These are phyloP conservation scores for Scutellaria baicalensis DNA, from an alignment of 257 asterid species.

Conservation along the genomic window DNA sequence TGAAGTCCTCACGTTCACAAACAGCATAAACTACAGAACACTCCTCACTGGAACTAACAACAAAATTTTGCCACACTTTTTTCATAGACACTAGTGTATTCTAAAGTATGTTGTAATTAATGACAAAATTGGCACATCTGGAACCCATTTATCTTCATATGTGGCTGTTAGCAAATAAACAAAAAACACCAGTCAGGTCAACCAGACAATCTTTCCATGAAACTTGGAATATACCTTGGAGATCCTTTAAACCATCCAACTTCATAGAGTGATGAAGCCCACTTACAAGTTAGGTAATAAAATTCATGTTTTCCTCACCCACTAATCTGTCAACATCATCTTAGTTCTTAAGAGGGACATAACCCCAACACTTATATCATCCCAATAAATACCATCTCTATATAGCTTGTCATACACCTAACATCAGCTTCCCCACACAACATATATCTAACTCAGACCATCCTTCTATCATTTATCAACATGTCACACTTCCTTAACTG, in stretches of 20 bases:
- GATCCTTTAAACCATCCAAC: slow-evolving; percentile 35
- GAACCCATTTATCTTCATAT: slow-evolving; percentile 14
- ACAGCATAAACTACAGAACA: background rate
- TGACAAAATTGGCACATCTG: slow-evolving; percentile 9
- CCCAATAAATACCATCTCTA: background rate
- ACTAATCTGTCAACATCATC: slow-evolving; percentile 19
- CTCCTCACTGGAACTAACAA: background rate
- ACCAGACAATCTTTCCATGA: slow-evolving; percentile 17
- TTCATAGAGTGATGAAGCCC: slow-evolving; percentile 13
- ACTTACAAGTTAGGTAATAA: slow-evolving; percentile 12
- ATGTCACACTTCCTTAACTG: background rate
- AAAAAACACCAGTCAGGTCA: slow-evolving; percentile 5
- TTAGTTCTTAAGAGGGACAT: background rate
- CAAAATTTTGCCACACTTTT: background rate
- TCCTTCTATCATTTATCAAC: background rate
- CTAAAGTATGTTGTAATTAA: slow-evolving; percentile 4
- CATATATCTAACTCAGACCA: background rate
- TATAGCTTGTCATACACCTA: background rate
- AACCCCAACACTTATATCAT: slow-evolving; percentile 4
- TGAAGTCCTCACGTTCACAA: background rate
- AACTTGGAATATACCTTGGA: slow-evolving; percentile 35
- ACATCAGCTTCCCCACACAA: background rate
- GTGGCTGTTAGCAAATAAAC: slow-evolving; percentile 10
- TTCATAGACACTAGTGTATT: background rate
- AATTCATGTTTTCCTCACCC: slow-evolving; percentile 13